Evolutionary conservation across 495 filamentous ascomycete genomes (phyloP), one percentile per base, ranked within the genome.

Genomic region (Trichoderma virens): DNA sequence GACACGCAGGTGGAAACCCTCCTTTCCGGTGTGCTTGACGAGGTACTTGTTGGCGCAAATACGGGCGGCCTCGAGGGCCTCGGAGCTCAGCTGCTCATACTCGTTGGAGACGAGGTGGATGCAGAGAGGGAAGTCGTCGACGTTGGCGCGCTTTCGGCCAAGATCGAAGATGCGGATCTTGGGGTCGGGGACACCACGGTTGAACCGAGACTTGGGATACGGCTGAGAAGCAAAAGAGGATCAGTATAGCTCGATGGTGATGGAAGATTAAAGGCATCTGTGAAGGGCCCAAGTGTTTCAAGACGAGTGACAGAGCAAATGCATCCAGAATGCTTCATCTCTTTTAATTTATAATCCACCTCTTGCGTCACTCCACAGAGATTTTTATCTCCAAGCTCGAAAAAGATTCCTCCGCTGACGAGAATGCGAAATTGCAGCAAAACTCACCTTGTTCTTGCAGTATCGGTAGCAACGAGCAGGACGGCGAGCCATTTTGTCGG

Each of bases 161-260:
- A 98, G 88, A 84, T 98, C 94, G 86, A 96, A 98, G 87, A 98
- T 98, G 73, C 92, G 89, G 75, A 97, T 97, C 88, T 98, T 97
- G 68, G 92, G 90, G 83, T 98, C 93, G 75, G 94, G 94, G 70
- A 98, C 94, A 97, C 94, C 94, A 85, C 94, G 92, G 88, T 98
- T 98, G 90, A 97, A 98, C 68, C 94, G 91, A 68, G 91, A 96
- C 88, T 98, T 97, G 70, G 94, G 94, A 84, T 98, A 98, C 75
- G 94, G 92, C 91, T 97, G 71, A 74, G 39, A 63, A 71, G 62
- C 7, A 62, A 20, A n/a, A 80, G 73, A 8, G 59, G 27, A 67
- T 80, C 66, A 78, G 75, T 68, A 67, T 27, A 28, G 27, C 25
- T 56, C 27, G 25, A 56, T 23, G 43, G n/a, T 35, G 4, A 11